A percentile compares a stretch with the other conserved stretches of the same genome.
phyloP scores from a whole-genome alignment of 1,284 basidiomycete genomes.

The Rhizoctonia solani region DNA sequence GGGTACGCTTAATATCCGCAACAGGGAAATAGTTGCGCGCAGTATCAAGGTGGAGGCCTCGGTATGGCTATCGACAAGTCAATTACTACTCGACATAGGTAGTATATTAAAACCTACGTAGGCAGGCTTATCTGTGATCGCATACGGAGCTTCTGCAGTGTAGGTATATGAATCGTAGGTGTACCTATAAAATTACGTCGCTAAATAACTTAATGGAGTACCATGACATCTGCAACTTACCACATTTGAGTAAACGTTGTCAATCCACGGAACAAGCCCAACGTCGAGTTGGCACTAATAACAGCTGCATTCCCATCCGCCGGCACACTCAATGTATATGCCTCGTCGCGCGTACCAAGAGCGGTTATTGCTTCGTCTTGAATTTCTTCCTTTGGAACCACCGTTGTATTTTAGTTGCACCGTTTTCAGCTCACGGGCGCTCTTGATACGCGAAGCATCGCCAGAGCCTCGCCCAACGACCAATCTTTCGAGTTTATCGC shows the following conservation, averaged over 20 bases:
- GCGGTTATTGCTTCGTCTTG: slow-evolving; percentile 59
- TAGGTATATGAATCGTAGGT: slow-evolving; percentile 56
- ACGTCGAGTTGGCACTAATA: slow-evolving; percentile 68
- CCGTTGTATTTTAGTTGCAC: slow-evolving; percentile 8
- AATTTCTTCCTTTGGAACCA: slow-evolving; percentile 26
- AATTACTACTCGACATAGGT: neutral
- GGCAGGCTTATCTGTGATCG: slow-evolving; percentile 62
- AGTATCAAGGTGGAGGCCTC: slow-evolving; percentile 85
- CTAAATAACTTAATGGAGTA: neutral
- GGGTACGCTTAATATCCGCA: slow-evolving; percentile 66
- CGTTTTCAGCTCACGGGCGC: slow-evolving; percentile 43
- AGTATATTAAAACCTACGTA: slow-evolving; percentile 51
- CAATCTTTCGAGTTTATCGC: slow-evolving; percentile 55
- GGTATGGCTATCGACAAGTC: slow-evolving; percentile 60
- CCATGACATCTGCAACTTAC: slow-evolving; percentile 42
- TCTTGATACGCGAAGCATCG: slow-evolving; percentile 46
- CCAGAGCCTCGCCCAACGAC: slow-evolving; percentile 56
- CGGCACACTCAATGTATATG: slow-evolving; percentile 67
- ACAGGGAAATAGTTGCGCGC: slow-evolving; percentile 70
- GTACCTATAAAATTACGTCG: slow-evolving; percentile 57
- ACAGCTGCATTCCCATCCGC: slow-evolving; percentile 61
- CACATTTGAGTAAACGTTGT: slow-evolving; percentile 80
- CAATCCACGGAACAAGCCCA: slow-evolving; percentile 80
- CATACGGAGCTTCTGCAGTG: slow-evolving; percentile 60
- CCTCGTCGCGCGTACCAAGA: slow-evolving; percentile 63